Evolutionary conservation across 1,139 yeast genomes (phyloP), one percentile per base, ranked within the genome.

Genomic region (Geotrichum candidum): DNA sequence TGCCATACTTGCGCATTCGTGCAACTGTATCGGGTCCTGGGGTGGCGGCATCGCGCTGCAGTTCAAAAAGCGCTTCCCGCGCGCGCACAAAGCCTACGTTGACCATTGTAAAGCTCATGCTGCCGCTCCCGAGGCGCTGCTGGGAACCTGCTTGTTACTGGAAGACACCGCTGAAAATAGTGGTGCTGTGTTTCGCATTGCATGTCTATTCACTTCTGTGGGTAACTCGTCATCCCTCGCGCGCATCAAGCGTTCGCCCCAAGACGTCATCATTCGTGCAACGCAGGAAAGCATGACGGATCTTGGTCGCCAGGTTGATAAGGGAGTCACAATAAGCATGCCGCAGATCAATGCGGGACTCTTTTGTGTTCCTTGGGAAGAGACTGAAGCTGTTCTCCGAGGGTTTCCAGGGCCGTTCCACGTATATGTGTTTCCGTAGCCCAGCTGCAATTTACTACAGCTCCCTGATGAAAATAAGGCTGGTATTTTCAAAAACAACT

Each of bases 1-100:
- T 0, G 75, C 82, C 0, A 73, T 86, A 2, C 73, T 84, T 11
- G 87, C 86, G 0, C 96, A 90, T 71, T 86, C 96, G 0, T 90
- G 96, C 70, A 90, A 90, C 69, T 85, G 91, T 60, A 77, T 80
- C 45, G 96, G 96, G 0, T 71, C 80, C 0, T 90, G 96, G 96
- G 95, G 96, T 3, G 94, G 89, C 0, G 96, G 96, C 0, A 83
- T 90, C 1, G 94, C 92, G 0, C 77, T 77, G 1, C 77, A 73
- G 9, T 84, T 88, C 70, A 77, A 77, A 46, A 65, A 68, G 35
- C 71, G 77, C 60, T 87, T 77, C 69, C 90, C 89, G 1, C 69
- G 75, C 0, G 79, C 90, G 1, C 85, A 80, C 67, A 66, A 69
- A 53, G 62, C 67, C 10, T 86, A 88, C 70, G 73, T 73, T 18